A percentile compares a stretch with the other conserved stretches of the same genome.
phyloP scores from a whole-genome alignment of 345 rosid species.

The Ceriops decandra region DNA sequence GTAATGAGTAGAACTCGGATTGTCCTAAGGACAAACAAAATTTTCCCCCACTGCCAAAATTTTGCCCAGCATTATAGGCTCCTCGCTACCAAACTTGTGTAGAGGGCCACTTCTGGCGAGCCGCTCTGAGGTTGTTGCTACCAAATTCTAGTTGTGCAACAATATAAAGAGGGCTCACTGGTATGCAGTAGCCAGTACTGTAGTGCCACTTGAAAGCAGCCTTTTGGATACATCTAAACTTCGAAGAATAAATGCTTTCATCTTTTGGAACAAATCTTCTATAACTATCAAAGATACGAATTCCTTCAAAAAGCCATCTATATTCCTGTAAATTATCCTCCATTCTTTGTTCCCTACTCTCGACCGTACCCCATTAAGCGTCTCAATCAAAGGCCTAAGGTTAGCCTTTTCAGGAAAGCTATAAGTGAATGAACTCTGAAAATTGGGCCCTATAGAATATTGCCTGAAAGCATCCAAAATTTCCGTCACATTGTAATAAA shows the following conservation, averaged over 20 bases:
- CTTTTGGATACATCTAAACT: slow-evolving; percentile 7
- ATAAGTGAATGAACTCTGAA: too few relatives aligned
- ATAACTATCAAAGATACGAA: background rate
- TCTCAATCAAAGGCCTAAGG: slow-evolving; percentile 1
- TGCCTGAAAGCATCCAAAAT: slow-evolving; percentile 9
- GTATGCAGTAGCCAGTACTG: background rate
- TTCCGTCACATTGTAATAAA: slow-evolving; percentile 15
- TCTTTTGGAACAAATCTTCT: slow-evolving; percentile 3
- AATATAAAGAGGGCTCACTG: too few relatives aligned
- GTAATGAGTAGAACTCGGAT: too few relatives aligned
- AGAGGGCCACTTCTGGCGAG: too few relatives aligned
- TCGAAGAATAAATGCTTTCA: background rate
- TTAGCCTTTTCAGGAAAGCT: background rate
- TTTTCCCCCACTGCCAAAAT: too few relatives aligned
- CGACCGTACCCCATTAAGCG: background rate
- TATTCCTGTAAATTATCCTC: background rate
- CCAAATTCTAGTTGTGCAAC: too few relatives aligned
- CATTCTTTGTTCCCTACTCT: slow-evolving; percentile 6
- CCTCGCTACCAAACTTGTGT: too few relatives aligned
- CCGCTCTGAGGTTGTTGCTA: too few relatives aligned
- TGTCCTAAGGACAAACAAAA: too few relatives aligned
- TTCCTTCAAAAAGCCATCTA: slow-evolving; percentile 11
- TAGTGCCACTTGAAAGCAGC: background rate
- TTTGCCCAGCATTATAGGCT: too few relatives aligned
- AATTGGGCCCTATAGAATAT: background rate